Base-by-base conservation (phyloP, 306 rosid species). In the Betula pendula region DNA sequence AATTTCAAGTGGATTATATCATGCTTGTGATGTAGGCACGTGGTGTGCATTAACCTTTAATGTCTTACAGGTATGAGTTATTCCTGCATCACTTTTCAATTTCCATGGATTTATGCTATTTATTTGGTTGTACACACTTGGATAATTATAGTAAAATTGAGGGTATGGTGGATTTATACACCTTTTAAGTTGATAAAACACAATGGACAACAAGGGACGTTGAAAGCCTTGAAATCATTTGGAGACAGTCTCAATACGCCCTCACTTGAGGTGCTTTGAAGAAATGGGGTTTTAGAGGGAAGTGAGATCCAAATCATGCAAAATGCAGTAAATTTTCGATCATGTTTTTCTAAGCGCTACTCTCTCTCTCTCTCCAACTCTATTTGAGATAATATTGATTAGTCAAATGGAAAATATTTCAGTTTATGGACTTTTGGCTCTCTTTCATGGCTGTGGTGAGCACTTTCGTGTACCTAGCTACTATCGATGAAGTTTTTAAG, bases 341-440 rank as follows among this genome's bases (percentile, higher is more conserved):
- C 17, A 11, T 74, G 27, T 50, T 38, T 40, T 33, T n/a, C n/a
- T n/a, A 19, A 35, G 35, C 27, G 9, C 20, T 45, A 8, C 58
- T 53, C 62, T 60, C 74, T 29, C 17, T 67, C 3, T 53, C 78
- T 70, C 48, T 19, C 16, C 4, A 12, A 9, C 51, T 35, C 27
- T 70, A 72, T 11, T 53, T 66, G 4, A 27, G 24, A 55, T 33
- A 15, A 3, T 29, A 40, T 50, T 55, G 9, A 65, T 72, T 76
- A 11, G 20, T 73, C 20, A 65, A 77, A 25, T 75, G 56, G 48
- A 80, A 72, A 62, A 73, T 75, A 75, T 88, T 88, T 87, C 91
- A 96, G 99, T 91, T 96, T 86, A 79, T 96, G 97, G 99, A 96
- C 86, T 89, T 96, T 79, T 96, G 99, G 99, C 94, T 96, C 69